Evolutionary conservation across 495 filamentous ascomycete species (phyloP), one percentile per base, ranked within the genome.

Genomic region (Tuber microsphaerosporum): DNA sequence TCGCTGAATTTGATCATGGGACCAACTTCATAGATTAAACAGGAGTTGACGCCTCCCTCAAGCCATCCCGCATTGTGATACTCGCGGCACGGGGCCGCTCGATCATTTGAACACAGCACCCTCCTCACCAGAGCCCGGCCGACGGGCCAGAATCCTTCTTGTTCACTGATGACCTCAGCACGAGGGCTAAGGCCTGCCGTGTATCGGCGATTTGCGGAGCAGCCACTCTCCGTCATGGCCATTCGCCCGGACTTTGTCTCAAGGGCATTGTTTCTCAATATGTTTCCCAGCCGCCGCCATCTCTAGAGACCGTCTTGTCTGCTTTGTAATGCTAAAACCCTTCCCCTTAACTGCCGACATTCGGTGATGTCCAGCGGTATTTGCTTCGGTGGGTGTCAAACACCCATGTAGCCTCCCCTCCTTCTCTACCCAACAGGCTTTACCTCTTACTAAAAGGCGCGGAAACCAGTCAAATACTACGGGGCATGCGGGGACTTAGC

Each of bases 401-500:
- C 48, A 56, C 8, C n/a, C 56, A 31, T 61, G n/a, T n/a, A 0
- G 56, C 56, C 56, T 4, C 56, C 56, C 0, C n/a, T n/a, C 9
- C n/a, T 31, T 26, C 56, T 31, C n/a, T 10, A 61, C n/a, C 56
- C 56, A 16, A 16, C n/a, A 31, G n/a, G 56, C 10, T 61, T 31
- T 16, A 31, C 56, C n/a, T 31, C 12, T 3, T 26, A 14, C 51
- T 26, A 14, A 61, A 61, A 4, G 56, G 12, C 12, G n/a, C n/a
- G 56, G 56, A 10, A 65, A 34, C 56, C 16, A 16, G 14, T 34
- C 56, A 17, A 65, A 34, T 19, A 34, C 56, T 65, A 65, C 70
- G 51, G 42, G 22, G n/a, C 69, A 73, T 51, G 71, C 72, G 72
- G 75, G 70, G 51, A 45, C 41, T 72, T 37, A 71, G 41, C 70